Percentiles rank a stretch among this genome's conserved stretches.
phyloP scores from a whole-genome alignment of 2,329 filamentous ascomycete species.

The Aspergillus sp. region DNA sequence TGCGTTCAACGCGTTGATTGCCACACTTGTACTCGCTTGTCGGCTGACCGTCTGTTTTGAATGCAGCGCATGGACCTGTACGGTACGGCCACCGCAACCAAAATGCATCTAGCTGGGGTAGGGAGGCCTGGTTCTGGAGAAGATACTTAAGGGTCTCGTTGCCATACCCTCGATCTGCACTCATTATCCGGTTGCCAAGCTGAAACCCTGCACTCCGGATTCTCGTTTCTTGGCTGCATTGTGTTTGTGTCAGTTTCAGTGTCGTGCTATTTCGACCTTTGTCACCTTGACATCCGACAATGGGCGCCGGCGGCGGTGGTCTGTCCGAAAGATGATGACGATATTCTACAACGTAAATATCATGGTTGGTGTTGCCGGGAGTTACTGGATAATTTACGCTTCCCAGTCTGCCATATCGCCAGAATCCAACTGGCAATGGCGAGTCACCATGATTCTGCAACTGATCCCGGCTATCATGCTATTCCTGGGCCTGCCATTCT shows the following conservation, averaged over 20 bases:
- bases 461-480: constrained; percentile 15
- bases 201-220: neutral
- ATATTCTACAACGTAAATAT: constrained; percentile 17
- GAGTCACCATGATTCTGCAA: constrained; percentile 11
- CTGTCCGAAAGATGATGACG: constrained; percentile 44
- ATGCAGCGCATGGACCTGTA: neutral
- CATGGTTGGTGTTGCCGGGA: constrained; percentile 14
- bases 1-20: neutral
- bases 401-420: constrained; percentile 8
- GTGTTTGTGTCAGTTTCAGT: too few relatives aligned
- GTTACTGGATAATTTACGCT: constrained; percentile 18
- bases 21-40: neutral
- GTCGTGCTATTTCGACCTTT: too few relatives aligned
- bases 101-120: neutral
- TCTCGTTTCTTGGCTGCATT: neutral
- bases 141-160: neutral
- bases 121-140: neutral
- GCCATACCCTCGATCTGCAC: too few relatives aligned
- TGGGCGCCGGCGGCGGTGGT: constrained; percentile 12
- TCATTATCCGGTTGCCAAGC: neutral
- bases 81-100: too few relatives aligned
- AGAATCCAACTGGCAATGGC: constrained; percentile 15
- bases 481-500: constrained; percentile 14
- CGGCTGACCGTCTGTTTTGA: neutral
- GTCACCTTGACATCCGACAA: neutral